Evolutionary conservation across 371 early-diverging fungal genomes (phyloP).

Genomic region (Parasitella parasitica): DNA sequence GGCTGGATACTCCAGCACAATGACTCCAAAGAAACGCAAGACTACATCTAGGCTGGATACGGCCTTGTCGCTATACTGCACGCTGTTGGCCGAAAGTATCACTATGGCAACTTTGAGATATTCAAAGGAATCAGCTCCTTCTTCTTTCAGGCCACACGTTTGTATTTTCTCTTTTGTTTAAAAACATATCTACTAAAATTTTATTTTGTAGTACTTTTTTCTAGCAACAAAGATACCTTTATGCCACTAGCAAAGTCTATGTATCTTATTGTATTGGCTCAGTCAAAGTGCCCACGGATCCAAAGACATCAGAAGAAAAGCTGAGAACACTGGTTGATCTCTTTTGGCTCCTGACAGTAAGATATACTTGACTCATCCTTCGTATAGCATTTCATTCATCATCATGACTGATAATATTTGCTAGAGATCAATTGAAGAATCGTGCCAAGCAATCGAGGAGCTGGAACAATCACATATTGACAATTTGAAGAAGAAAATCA

Average conservation of each 20-base stretch:
- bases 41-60: conserved; percentile 25
- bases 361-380: conserved; percentile 23
- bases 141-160: conserved; percentile 24
- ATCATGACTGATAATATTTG: conserved; percentile 17
- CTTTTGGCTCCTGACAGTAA: conserved; percentile 22
- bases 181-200: conserved; percentile 14
- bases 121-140: conserved; percentile 22
- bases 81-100: conserved; percentile 14
- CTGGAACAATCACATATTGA: conserved; percentile 20
- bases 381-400: conserved; percentile 22
- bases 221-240: conserved; percentile 22
- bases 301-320: conserved; percentile 23
- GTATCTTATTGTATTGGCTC: conserved; percentile 18
- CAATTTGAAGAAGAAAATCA: conserved; percentile 22
- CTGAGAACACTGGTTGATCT: conserved; percentile 22
- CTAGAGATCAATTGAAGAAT: conserved; percentile 21
- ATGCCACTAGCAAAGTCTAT: conserved; percentile 21
- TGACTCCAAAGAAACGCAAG: conserved; percentile 20
- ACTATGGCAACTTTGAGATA: conserved; percentile 17
- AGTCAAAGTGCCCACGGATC: conserved; percentile 21
- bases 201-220: conserved; percentile 22
- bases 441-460: conserved; percentile 19
- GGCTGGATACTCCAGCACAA: conserved; percentile 17
- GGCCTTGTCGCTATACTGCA: conserved; percentile 20
- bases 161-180: conserved; percentile 26